phyloP scores from a whole-genome alignment of 202 grass and related monocot genomes.

The Schoenoplectus triqueter region DNA sequence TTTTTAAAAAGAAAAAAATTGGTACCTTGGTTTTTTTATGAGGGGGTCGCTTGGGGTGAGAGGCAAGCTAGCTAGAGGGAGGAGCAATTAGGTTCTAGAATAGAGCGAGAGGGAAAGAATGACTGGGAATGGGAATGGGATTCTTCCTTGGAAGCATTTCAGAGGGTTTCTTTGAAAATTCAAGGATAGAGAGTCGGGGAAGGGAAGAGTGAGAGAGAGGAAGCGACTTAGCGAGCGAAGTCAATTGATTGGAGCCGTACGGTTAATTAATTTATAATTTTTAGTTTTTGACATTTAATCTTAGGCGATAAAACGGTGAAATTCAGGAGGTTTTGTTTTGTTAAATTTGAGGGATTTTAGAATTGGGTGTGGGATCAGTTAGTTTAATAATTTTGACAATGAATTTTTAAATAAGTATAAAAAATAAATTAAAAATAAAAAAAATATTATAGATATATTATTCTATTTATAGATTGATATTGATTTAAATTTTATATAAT shows the following conservation, averaged over 20 bases:
- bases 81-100: conserved; percentile 28
- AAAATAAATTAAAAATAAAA: too few species aligned
- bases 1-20: conserved; percentile 3
- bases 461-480: too few species aligned
- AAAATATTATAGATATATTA: too few species aligned
- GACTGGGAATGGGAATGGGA: not conserved
- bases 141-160: conserved; percentile 38
- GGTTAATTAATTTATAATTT: conserved; percentile 20
- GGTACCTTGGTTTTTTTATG: not conserved
- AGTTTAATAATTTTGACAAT: too few species aligned
- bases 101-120: not conserved
- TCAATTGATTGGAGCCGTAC: conserved; percentile 27
- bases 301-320: conserved; percentile 3
- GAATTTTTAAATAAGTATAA: too few species aligned
- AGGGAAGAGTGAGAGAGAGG: not conserved
- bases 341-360: not conserved
- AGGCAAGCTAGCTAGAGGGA: conserved; percentile 20
- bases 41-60: conserved; percentile 24
- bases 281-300: not conserved
- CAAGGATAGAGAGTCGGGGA: not conserved
- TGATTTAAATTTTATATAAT: too few species aligned
- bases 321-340: conserved; percentile 1
- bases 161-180: conserved; percentile 33
- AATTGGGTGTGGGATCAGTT: too few species aligned
- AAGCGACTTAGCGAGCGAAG: not conserved